phyloP scores from a whole-genome alignment of 2,329 filamentous ascomycete species.

The Coleophoma crateriformis region DNA sequence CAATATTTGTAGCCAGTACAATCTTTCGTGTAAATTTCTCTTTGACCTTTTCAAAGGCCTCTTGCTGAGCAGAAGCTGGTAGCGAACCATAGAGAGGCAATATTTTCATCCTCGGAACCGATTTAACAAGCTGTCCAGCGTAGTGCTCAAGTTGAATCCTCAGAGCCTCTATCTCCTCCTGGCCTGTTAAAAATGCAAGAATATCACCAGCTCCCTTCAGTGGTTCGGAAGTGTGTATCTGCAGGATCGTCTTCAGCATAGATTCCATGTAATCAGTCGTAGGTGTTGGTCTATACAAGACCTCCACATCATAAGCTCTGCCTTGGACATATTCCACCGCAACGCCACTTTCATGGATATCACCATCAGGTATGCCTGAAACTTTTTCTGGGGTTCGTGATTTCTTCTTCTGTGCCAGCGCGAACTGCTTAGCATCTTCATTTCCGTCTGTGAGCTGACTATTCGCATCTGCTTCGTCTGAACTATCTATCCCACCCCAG shows the following conservation, averaged over 20 bases:
- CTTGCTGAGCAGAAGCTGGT: constrained; percentile 78
- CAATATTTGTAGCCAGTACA: constrained; percentile 92
- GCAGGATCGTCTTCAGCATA: constrained; percentile 75
- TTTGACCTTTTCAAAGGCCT: constrained; percentile 73
- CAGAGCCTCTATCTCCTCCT: constrained; percentile 83
- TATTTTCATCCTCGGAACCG: constrained; percentile 67
- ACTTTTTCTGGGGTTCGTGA: not conserved
- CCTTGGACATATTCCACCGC: constrained; percentile 63
- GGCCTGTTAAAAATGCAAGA: constrained; percentile 84
- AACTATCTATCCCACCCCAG: constrained; percentile 17
- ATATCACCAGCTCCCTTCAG: constrained; percentile 77
- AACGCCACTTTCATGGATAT: constrained; percentile 17
- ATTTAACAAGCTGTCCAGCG: constrained; percentile 62
- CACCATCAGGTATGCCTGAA: constrained; percentile 3
- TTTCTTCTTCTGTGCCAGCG: not conserved
- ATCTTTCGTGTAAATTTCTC: constrained; percentile 76
- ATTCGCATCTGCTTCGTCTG: constrained; percentile 4
- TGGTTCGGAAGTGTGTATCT: constrained; percentile 81
- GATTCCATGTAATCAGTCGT: constrained; percentile 79
- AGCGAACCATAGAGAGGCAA: constrained; percentile 87
- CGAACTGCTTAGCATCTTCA: not conserved
- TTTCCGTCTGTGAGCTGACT: not conserved
- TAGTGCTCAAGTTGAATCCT: constrained; percentile 80
- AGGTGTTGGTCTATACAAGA: constrained; percentile 67
- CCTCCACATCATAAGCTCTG: constrained; percentile 78